phyloP scores from a whole-genome alignment of 805 yeast species.

The Candida stauntonica region DNA sequence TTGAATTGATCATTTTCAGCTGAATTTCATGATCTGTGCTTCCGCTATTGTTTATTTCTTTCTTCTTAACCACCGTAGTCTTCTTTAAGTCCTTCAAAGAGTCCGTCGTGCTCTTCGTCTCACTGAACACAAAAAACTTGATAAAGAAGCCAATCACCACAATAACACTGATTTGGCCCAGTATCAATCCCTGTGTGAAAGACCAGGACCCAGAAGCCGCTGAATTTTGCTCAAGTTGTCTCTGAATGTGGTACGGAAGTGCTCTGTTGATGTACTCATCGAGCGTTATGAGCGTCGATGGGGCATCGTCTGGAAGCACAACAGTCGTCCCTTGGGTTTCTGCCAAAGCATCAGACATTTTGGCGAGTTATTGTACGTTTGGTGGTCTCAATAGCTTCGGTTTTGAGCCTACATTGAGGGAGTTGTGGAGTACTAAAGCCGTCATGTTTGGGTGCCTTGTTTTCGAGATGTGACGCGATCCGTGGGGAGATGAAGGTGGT shows the following conservation, averaged over 20 bases:
- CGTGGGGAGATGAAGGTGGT: too few relatives aligned
- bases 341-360: conserved; percentile 4
- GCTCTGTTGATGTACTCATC: conserved; percentile 35
- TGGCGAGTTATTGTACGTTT: too few relatives aligned
- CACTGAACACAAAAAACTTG: conserved; percentile 74
- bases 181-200: conserved; percentile 70
- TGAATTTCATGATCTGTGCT: conserved; percentile 20
- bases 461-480: too few relatives aligned
- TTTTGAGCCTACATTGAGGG: too few relatives aligned
- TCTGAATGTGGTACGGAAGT: conserved; percentile 33
- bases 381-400: too few relatives aligned
- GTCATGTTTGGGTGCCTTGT: too few relatives aligned
- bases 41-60: conserved; percentile 11
- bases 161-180: conserved; percentile 73
- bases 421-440: too few relatives aligned
- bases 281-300: conserved; percentile 29
- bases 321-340: conserved; percentile 18
- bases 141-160: conserved; percentile 58
- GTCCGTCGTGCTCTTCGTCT: conserved; percentile 35
- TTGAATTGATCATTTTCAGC: conserved; percentile 35
- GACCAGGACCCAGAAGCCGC: conserved; percentile 42
- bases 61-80: conserved; percentile 22
- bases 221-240: conserved; percentile 26
- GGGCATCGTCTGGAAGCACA: conserved; percentile 21
- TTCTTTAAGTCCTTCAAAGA: conserved; percentile 25